Base-by-base conservation (phyloP, 305 asterid species). In the Fraxinus nigra region DNA sequence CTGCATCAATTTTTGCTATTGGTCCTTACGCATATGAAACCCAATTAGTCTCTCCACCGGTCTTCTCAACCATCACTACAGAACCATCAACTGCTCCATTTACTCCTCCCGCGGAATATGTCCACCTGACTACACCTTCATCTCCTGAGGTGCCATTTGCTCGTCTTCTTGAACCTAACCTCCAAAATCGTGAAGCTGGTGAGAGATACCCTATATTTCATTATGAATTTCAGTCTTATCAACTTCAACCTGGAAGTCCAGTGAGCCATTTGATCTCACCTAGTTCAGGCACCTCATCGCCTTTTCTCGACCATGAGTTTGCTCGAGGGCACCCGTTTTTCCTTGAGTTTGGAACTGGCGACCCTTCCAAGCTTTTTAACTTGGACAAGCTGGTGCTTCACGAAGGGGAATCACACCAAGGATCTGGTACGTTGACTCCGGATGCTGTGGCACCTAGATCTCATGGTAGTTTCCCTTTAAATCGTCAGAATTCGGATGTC, bases 121-220 rank as follows among this genome's bases (percentile, higher is more conserved):
- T 88, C 81, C 97, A 92, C 86, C 76, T 93, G 88, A 96, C 98
- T 6, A 91, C 94, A 35, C 98, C 99, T 78, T 93, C 98, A 77
- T 96, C 99, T 32, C 99, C 98, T 0, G 98, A 96, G 91, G 99
- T 96, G 70, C 99, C 99, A n/a, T 96, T 96, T 85, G 99, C 99
- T 14, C 86, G 90, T 79, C 94, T 96, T 83, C 92, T 95, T 9
- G 98, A 93, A 75, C 92, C 97, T 75, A 79, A 85, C 82, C 91
- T 83, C 79, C 98, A 88, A 84, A 89, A 84, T 69, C 83, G 89
- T 61, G 90, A 83, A 72, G 80, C 84, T 65, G 89, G 90, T 78
- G 92, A 82, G 80, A 90, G 90, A 84, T 90, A 82, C 86, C 95
- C 91, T 33, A 75, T 82, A 81, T 88, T 91, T 35, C 96, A 86